Evolutionary conservation across 1,284 basidiomycete species (phyloP).

Genomic region (Schizophyllum commune): DNA sequence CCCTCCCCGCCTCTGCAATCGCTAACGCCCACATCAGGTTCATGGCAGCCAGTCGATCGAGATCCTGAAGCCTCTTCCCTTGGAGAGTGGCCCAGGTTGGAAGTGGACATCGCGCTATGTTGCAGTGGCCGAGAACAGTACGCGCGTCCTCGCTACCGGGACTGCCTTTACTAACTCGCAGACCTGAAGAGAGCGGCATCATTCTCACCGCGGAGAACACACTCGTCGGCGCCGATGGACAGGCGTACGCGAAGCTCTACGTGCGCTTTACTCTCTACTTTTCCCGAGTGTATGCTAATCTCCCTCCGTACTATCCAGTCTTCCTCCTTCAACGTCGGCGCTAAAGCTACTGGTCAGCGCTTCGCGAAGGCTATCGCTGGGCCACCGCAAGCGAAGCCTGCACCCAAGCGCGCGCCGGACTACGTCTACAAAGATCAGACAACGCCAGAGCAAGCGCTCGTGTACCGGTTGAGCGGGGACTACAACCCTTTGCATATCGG

Average conservation of each 20-base stretch:
- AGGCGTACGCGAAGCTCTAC: constrained; percentile 65
- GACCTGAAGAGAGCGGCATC: constrained; percentile 59
- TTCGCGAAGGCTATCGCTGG: constrained; percentile 64
- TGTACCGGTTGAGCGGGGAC: constrained; percentile 78
- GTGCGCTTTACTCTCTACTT: constrained; percentile 28
- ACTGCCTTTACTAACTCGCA: neutral
- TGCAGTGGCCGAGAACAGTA: constrained; percentile 73
- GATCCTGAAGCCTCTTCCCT: constrained; percentile 59
- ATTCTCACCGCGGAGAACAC: constrained; percentile 58
- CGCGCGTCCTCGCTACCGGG: constrained; percentile 15
- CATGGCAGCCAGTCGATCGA: constrained; percentile 72
- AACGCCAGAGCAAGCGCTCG: constrained; percentile 64
- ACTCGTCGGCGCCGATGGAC: constrained; percentile 56
- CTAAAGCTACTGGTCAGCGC: constrained; percentile 60
- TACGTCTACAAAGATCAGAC: constrained; percentile 65
- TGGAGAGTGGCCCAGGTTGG: constrained; percentile 61
- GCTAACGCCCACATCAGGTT: constrained; percentile 33
- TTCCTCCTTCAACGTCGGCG: constrained; percentile 68
- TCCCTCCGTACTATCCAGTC: constrained; percentile 31
- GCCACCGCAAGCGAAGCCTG: constrained; percentile 58
- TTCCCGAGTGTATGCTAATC: too few species aligned
- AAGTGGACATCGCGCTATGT: constrained; percentile 53
- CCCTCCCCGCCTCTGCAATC: neutral
- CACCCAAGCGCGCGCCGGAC: constrained; percentile 64
- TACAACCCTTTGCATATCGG: constrained; percentile 83